Evolutionary conservation across 192 early-diverging fungal species (phyloP), one percentile per base, ranked within the genome.

Genomic region (Paraglomus brasilianum): DNA sequence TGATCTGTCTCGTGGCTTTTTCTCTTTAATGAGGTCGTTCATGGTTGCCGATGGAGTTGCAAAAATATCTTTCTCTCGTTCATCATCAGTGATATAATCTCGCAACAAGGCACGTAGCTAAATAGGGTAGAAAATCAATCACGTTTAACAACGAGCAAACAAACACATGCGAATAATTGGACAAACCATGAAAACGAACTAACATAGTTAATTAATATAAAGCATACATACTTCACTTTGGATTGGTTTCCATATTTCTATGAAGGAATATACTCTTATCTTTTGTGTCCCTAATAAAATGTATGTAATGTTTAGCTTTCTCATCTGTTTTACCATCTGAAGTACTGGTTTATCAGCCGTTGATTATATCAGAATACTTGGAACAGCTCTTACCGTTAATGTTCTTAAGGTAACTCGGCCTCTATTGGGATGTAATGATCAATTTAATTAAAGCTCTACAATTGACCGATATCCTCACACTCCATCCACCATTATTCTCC

Each of bases 51-150:
- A 72, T 0, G 76, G 66, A 40, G 58, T 71, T 39, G 53, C 46
- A 36, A 72, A 45, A 1, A 60, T 49, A 39, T 44, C 52, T 6
- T 67, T 38, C 5, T 64, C 60, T 46, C 75, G 68, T 43, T 81
- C 77, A 47, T 74, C 75, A 24, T 73, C 75, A 1, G 77, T 81
- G 5, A 81, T 75, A 56, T 81, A 81, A 43, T 79, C 77, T 38
- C 78, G 77, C 44, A 81, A 62, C 36, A 81, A 43, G 1, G 74
- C 50, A 10, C 80, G 77, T 24, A 81, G 66, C 77, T 81, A 52
- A 8, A n/a, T 58, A 13, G 40, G 22, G 30, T 7, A 8, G 42
- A n/a, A n/a, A 38, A 15, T 59, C 36, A 45, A 45, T 11, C 1
- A 24, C 3, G 38, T n/a, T n/a, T n/a, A n/a, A n/a, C 7, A 39